phyloP scores from a whole-genome alignment of 2,329 filamentous ascomycete species.

The Fusarium sp. region DNA sequence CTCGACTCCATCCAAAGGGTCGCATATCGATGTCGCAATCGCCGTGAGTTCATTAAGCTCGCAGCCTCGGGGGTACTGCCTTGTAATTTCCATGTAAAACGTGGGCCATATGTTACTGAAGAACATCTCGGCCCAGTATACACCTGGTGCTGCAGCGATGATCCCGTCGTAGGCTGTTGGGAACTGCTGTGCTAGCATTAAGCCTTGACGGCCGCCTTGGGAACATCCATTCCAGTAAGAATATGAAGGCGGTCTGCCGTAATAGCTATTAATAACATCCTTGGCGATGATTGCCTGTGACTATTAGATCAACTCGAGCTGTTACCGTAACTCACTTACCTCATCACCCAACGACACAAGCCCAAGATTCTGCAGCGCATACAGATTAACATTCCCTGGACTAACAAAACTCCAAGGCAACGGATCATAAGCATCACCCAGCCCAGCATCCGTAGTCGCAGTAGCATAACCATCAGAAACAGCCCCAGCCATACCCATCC shows the following conservation, averaged over 20 bases:
- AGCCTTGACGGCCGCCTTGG: constrained; percentile 26
- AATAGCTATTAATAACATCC: constrained; percentile 11
- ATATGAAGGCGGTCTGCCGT: constrained; percentile 6
- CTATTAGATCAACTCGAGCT: not conserved
- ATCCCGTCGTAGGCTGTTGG: constrained; percentile 31
- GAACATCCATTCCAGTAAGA: constrained; percentile 35
- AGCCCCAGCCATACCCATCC: constrained; percentile 9
- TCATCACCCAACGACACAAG: constrained; percentile 18
- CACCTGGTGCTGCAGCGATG: constrained; percentile 12
- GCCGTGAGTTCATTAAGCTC: constrained; percentile 12
- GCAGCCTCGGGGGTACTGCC: constrained; percentile 10
- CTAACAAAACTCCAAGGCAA: constrained; percentile 14
- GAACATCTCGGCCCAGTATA: constrained; percentile 9
- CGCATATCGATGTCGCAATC: constrained; percentile 21
- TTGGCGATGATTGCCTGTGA: constrained; percentile 14
- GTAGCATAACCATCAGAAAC: constrained; percentile 28
- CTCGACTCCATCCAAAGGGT: constrained; percentile 34
- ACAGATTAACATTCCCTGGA: constrained; percentile 27
- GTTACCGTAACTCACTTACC: not conserved
- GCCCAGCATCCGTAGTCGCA: constrained; percentile 20
- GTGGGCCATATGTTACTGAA: constrained; percentile 11
- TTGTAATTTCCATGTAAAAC: constrained; percentile 6
- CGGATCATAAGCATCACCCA: not conserved
- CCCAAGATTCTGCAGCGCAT: constrained; percentile 23
- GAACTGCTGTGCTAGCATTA: constrained; percentile 22